These are phyloP conservation scores for Lachancea quebecensis DNA, from an alignment of 805 yeast species.

Conservation along the genomic window DNA sequence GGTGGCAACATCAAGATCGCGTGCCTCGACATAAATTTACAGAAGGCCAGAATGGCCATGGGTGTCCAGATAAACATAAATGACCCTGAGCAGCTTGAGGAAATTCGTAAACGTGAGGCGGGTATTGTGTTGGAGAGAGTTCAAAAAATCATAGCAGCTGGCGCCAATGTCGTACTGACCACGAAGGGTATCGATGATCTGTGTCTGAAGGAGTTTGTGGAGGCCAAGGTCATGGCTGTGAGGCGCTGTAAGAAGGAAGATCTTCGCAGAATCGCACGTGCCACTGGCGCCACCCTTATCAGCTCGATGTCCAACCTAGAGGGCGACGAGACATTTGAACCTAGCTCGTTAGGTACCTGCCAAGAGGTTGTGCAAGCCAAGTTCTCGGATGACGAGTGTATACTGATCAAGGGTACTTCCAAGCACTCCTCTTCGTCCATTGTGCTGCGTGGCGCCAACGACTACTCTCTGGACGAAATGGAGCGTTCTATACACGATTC, in stretches of 20 bases:
- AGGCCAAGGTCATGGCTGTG: conserved; percentile 88
- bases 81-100: conserved; percentile 95
- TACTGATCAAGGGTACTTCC: conserved; percentile 79
- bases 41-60: conserved; percentile 95
- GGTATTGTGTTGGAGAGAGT: conserved; percentile 81
- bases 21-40: conserved; percentile 83
- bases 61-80: conserved; percentile 96
- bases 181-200: conserved; percentile 94
- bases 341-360: conserved; percentile 79
- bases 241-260: conserved; percentile 97
- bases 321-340: conserved; percentile 89
- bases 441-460: conserved; percentile 91
- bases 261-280: conserved; percentile 91
- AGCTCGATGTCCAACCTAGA: conserved; percentile 86
- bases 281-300: conserved; percentile 92
- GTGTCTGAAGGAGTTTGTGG: conserved; percentile 85
- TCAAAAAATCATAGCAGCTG: conserved; percentile 71
- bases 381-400: conserved; percentile 95
- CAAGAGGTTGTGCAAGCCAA: conserved; percentile 85
- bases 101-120: conserved; percentile 80
- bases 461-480: conserved; percentile 95
- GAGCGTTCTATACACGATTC: conserved; percentile 96
- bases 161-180: conserved; percentile 88
- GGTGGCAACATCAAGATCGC: conserved; percentile 69
- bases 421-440: conserved; percentile 89